Evolutionary conservation across 805 yeast species (phyloP).

Genomic region (Komagataella kurtzmanii): DNA sequence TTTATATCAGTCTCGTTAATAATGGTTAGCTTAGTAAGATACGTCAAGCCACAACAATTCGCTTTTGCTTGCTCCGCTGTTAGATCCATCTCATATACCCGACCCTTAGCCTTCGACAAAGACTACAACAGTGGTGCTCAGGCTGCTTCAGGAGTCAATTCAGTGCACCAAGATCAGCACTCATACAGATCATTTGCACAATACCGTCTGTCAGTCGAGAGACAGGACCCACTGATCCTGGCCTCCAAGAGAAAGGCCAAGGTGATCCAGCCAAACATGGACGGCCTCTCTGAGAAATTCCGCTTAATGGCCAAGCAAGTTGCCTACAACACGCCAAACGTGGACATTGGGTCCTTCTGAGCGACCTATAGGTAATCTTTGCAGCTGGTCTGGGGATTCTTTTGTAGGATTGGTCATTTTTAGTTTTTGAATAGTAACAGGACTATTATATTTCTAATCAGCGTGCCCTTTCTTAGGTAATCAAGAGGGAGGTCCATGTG

Average conservation of each 20-base stretch:
- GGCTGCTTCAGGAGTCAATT: not conserved
- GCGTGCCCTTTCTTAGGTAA: not conserved
- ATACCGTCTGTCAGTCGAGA: constrained; percentile 14
- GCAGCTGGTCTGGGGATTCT: not conserved
- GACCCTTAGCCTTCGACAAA: not conserved
- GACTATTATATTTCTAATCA: not conserved
- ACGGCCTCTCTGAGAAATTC: constrained; percentile 6
- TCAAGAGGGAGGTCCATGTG: not conserved
- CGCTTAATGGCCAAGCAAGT: constrained; percentile 12
- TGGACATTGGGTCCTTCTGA: not conserved
- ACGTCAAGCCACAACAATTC: not conserved
- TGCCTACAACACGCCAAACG: constrained; percentile 9
- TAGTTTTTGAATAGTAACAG: not conserved
- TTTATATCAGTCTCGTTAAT: not conserved
- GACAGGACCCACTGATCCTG: constrained; percentile 11
- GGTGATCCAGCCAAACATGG: not conserved
- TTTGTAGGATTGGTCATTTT: not conserved
- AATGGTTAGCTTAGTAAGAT: not conserved
- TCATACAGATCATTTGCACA: constrained; percentile 14
- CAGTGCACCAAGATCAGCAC: constrained; percentile 2
- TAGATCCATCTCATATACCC: not conserved
- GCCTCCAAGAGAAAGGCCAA: not conserved
- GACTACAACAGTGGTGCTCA: not conserved
- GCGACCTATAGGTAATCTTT: not conserved
- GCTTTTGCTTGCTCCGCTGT: not conserved